Percentiles rank a stretch among this genome's conserved stretches.
Evolutionary conservation across 2,329 filamentous ascomycete species (phyloP).

Genomic region (Colletotrichum theobromicola): DNA sequence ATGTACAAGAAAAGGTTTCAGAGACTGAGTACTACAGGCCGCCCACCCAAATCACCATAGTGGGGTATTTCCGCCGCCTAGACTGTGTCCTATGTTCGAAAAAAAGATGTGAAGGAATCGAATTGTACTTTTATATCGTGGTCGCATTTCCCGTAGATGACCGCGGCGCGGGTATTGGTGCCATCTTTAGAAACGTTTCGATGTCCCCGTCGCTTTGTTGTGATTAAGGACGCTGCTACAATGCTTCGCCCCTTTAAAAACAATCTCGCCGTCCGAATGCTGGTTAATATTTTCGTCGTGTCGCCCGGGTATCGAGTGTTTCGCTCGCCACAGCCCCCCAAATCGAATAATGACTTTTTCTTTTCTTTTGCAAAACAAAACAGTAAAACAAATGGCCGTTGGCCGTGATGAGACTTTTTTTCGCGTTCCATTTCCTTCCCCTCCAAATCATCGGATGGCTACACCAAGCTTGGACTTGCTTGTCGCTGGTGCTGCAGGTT

Average conservation of each 20-base stretch:
- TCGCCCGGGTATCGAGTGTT: conserved; percentile 23
- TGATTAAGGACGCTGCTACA: conserved; percentile 14
- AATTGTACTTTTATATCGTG: conserved; percentile 19
- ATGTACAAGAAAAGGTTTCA: background rate
- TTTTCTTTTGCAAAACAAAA: background rate
- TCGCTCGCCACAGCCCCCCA: conserved; percentile 14
- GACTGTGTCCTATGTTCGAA: conserved; percentile 5
- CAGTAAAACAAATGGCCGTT: background rate
- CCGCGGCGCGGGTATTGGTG: conserved; percentile 15
- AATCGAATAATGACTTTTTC: conserved; percentile 5
- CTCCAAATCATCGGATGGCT: background rate
- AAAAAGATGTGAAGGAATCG: background rate
- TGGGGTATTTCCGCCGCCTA: conserved; percentile 15
- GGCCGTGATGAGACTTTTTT: background rate
- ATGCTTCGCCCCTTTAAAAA: conserved; percentile 13
- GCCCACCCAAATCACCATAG: background rate
- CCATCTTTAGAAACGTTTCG: background rate
- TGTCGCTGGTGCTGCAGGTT: background rate
- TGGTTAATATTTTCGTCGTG: conserved; percentile 9
- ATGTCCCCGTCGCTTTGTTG: conserved; percentile 3
- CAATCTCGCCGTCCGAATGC: conserved; percentile 24
- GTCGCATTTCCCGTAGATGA: conserved; percentile 20
- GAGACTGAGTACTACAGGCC: conserved; percentile 18
- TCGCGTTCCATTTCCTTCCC: background rate
- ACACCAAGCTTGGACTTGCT: background rate